A percentile compares a stretch with the other conserved stretches of the same genome.
phyloP scores from a whole-genome alignment of 768 basidiomycete species.

The Panus rudis region DNA sequence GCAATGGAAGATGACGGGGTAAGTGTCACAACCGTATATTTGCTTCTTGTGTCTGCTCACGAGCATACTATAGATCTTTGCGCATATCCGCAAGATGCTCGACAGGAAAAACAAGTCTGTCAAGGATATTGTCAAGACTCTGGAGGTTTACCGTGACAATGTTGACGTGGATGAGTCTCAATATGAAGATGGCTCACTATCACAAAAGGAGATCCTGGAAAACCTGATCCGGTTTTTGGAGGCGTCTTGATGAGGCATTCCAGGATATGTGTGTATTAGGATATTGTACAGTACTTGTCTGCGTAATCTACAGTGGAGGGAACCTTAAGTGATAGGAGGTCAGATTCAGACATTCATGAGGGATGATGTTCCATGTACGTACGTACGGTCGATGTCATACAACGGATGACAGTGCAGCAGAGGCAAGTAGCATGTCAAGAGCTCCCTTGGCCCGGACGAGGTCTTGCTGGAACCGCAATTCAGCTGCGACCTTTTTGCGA shows the following conservation, averaged over 20 bases:
- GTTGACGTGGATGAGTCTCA: constrained; percentile 47
- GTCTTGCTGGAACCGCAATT: constrained; percentile 85
- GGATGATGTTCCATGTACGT: neutral
- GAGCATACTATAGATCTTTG: constrained; percentile 52
- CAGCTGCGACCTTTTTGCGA: constrained; percentile 76
- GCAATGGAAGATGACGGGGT: constrained; percentile 99
- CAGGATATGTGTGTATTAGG: constrained; percentile 6
- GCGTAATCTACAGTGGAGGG: no score
- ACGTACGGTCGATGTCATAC: constrained; percentile 11
- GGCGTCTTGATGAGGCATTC: constrained; percentile 28
- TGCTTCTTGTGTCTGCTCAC: constrained; percentile 1
- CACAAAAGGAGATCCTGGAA: constrained; percentile 62
- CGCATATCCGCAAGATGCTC: constrained; percentile 72
- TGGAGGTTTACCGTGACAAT: constrained; percentile 68
- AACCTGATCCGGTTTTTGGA: constrained; percentile 61
- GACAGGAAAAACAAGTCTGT: constrained; percentile 65
- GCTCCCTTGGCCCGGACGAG: constrained; percentile 78
- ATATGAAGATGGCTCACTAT: constrained; percentile 33
- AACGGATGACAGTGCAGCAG: constrained; percentile 32
- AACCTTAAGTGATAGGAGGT: neutral
- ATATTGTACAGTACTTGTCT: constrained; percentile 14
- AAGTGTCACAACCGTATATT: constrained; percentile 23
- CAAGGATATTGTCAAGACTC: constrained; percentile 60
- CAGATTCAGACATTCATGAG: no score
- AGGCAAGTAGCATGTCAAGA: constrained; percentile 82